Evolutionary conservation across 1,284 basidiomycete species (phyloP).

Genomic region (Flammula alnicola): DNA sequence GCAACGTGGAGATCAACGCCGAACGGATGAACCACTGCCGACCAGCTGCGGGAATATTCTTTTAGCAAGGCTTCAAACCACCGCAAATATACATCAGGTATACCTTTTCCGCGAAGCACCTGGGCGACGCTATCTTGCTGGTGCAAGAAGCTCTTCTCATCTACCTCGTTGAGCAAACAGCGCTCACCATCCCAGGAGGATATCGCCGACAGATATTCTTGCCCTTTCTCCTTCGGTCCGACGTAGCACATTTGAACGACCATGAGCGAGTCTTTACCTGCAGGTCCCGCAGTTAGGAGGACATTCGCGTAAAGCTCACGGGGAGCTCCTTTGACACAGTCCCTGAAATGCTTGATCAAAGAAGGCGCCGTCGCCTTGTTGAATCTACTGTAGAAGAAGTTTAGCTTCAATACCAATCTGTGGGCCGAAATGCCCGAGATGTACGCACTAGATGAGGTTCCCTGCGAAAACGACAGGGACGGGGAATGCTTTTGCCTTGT

Average conservation of each 20-base stretch:
- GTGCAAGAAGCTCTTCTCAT: slow-evolving; percentile 84
- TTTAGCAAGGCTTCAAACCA: slow-evolving; percentile 14
- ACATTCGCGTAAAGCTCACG: slow-evolving; percentile 88
- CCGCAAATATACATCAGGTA: slow-evolving; percentile 21
- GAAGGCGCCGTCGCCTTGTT: slow-evolving; percentile 83
- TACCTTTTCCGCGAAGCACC: slow-evolving; percentile 81
- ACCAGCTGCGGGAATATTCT: slow-evolving; percentile 51
- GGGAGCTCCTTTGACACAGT: slow-evolving; percentile 88
- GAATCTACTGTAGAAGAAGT: slow-evolving; percentile 65
- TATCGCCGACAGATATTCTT: slow-evolving; percentile 81
- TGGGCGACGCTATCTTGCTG: slow-evolving; percentile 93
- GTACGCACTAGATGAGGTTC: slow-evolving; percentile 83
- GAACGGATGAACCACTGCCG: slow-evolving; percentile 91
- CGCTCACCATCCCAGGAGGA: slow-evolving; percentile 84
- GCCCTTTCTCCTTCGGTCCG: slow-evolving; percentile 74
- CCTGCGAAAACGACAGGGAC: slow-evolving; percentile 89
- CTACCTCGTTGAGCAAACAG: slow-evolving; percentile 85
- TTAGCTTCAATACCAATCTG: slow-evolving; percentile 4
- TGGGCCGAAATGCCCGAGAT: slow-evolving; percentile 5
- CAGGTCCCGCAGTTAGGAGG: slow-evolving; percentile 86
- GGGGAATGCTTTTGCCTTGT: slow-evolving; percentile 85
- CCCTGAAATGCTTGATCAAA: slow-evolving; percentile 89
- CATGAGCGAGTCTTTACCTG: slow-evolving; percentile 78
- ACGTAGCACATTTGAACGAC: slow-evolving; percentile 91
- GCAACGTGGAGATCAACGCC: slow-evolving; percentile 75